These are phyloP conservation scores for Bruguiera hainesii DNA, from an alignment of 441 rosid genomes.

Conservation along the genomic window DNA sequence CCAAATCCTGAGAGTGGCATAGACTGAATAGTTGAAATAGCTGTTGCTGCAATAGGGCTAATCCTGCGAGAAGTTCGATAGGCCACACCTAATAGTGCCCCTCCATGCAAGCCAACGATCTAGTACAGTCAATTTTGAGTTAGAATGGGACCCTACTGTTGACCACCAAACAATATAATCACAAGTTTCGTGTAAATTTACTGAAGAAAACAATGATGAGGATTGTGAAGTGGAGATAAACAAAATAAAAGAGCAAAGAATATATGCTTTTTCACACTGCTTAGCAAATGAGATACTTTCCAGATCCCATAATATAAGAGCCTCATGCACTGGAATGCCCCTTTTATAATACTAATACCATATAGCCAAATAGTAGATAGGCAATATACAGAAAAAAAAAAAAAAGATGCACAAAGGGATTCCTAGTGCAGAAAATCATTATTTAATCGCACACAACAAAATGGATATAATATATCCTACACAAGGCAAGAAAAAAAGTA, in stretches of 20 bases:
- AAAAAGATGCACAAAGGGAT: no score
- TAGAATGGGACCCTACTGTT: conserved; percentile 8
- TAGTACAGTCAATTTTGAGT: conserved; percentile 27
- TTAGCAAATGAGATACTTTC: not conserved
- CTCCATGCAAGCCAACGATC: conserved; percentile 96
- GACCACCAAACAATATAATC: not conserved
- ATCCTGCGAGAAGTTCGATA: conserved; percentile 85
- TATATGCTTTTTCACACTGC: not conserved
- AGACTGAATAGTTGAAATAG: conserved; percentile 91
- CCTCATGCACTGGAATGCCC: no score
- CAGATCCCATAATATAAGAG: not conserved
- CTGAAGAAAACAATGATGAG: not conserved
- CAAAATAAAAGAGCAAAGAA: not conserved
- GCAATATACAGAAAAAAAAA: no score
- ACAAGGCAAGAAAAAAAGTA: no score
- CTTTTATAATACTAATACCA: no score
- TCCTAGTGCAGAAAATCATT: no score
- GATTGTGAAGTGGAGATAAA: no score
- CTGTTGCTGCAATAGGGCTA: conserved; percentile 86
- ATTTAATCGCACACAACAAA: no score
- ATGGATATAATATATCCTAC: no score
- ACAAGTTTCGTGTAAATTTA: not conserved
- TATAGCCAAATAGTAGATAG: no score
- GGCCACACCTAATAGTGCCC: conserved; percentile 95
- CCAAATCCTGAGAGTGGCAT: conserved; percentile 99